Evolutionary conservation across 2,329 filamentous ascomycete genomes (phyloP).

Genomic region (Aspergillus uvarum): DNA sequence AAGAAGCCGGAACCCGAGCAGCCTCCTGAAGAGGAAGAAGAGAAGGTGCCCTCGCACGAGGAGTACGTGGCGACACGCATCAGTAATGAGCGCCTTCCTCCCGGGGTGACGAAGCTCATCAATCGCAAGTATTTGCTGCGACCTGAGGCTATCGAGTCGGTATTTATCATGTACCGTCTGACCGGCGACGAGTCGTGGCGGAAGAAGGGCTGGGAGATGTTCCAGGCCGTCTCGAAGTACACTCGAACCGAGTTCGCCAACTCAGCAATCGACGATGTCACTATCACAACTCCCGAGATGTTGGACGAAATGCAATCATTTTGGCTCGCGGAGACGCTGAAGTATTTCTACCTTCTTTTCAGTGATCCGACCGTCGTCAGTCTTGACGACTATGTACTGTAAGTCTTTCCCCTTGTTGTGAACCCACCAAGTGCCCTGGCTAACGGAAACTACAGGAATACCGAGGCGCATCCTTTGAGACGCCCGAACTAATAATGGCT

Average conservation of each 20-base stretch:
- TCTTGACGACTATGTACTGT: constrained; percentile 50
- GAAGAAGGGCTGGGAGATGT: constrained; percentile 74
- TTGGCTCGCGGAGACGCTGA: constrained; percentile 59
- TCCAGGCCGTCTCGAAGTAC: constrained; percentile 60
- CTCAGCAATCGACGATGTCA: constrained; percentile 67
- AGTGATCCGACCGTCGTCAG: constrained; percentile 45
- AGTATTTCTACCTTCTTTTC: constrained; percentile 51
- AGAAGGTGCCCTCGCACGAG: constrained; percentile 34
- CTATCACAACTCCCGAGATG: constrained; percentile 44
- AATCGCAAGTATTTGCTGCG: constrained; percentile 44
- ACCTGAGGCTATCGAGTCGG: constrained; percentile 77
- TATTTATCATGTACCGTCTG: constrained; percentile 75
- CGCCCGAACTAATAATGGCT: constrained; percentile 29
- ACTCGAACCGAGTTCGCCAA: constrained; percentile 64
- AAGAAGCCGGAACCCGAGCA: constrained; percentile 2
- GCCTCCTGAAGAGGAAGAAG: neutral
- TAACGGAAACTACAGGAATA: constrained; percentile 32
- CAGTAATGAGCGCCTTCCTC: constrained; percentile 44
- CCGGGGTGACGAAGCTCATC: constrained; percentile 42
- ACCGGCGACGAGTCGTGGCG: constrained; percentile 66
- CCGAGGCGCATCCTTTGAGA: constrained; percentile 43
- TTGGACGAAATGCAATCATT: constrained; percentile 72
- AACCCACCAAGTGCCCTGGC: neutral
- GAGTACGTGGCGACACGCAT: constrained; percentile 42
- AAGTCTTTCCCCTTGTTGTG: constrained; percentile 24